Percentiles rank a stretch among this genome's conserved stretches.
phyloP scores from a whole-genome alignment of 2,329 filamentous ascomycete genomes.

The Pyrenochaeta sp. region DNA sequence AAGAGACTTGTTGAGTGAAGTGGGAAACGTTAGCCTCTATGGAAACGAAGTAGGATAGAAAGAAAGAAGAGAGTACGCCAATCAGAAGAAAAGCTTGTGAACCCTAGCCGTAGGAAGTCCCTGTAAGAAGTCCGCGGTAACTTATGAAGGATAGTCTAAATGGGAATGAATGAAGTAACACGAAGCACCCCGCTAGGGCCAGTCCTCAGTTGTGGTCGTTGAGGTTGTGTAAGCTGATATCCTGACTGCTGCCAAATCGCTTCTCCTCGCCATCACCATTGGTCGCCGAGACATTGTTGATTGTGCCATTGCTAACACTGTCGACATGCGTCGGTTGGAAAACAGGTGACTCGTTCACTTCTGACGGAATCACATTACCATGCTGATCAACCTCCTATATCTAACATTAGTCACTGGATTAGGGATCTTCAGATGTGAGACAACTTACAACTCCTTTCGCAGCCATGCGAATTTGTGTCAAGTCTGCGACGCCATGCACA shows the following conservation, averaged over 20 bases:
- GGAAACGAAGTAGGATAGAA: no score
- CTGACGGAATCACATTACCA: conserved; percentile 64
- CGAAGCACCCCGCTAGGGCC: no score
- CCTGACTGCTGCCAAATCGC: conserved; percentile 58
- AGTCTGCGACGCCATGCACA: conserved; percentile 66
- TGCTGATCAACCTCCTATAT: conserved; percentile 58
- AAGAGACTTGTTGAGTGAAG: no score
- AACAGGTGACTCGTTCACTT: conserved; percentile 32
- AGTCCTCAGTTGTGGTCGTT: conserved; percentile 48
- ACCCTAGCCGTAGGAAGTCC: no score
- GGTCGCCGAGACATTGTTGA: conserved; percentile 19
- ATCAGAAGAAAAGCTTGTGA: no score
- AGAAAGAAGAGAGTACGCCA: no score
- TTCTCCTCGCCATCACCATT: conserved; percentile 33
- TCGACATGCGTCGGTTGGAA: conserved; percentile 33
- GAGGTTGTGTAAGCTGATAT: conserved; percentile 68
- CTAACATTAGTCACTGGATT: conserved; percentile 14
- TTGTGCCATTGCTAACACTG: conserved; percentile 19
- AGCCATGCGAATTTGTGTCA: conserved; percentile 68
- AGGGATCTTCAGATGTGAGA: neutral
- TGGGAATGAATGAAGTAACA: no score
- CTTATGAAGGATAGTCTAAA: no score
- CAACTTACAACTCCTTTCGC: conserved; percentile 62
- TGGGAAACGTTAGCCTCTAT: no score
- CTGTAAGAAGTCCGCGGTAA: no score